These are phyloP conservation scores for Candida odintsovae DNA, from an alignment of 805 yeast species.

Conservation along the genomic window DNA sequence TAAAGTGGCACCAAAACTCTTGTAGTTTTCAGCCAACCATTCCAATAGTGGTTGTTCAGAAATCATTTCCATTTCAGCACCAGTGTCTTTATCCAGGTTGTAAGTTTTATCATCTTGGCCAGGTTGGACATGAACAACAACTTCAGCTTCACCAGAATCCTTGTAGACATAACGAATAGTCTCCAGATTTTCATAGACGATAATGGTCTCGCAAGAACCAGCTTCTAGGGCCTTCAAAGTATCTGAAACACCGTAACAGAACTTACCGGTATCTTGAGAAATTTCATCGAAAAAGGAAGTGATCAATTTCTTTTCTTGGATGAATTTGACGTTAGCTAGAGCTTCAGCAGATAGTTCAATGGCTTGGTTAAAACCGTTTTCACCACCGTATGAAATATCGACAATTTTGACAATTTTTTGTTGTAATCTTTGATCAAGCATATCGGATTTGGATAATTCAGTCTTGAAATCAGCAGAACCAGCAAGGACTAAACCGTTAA, in stretches of 20 bases:
- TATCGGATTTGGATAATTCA: conserved; percentile 86
- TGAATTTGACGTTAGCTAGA: conserved; percentile 92
- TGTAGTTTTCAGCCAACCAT: conserved; percentile 97
- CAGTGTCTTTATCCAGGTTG: conserved; percentile 76
- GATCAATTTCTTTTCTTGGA: conserved; percentile 95
- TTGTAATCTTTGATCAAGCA: conserved; percentile 86
- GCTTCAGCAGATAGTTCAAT: conserved; percentile 97
- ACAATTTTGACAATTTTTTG: conserved; percentile 87
- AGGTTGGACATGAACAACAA: conserved; percentile 68
- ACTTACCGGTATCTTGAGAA: conserved; percentile 94
- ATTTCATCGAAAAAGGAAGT: conserved; percentile 93
- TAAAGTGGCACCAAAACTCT: conserved; percentile 87
- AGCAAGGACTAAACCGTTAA: conserved; percentile 90
- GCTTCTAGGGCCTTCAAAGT: conserved; percentile 93
- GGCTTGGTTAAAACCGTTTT: conserved; percentile 98
- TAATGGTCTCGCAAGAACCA: conserved; percentile 91
- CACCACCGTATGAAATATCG: conserved; percentile 98
- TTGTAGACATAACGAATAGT: conserved; percentile 77
- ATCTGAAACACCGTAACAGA: conserved; percentile 96
- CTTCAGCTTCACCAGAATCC: conserved; percentile 74
- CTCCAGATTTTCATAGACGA: conserved; percentile 90
- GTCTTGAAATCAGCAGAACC: conserved; percentile 99
- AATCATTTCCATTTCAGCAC: conserved; percentile 85
- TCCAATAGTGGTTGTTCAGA: conserved; percentile 84
- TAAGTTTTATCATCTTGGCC: conserved; percentile 68